Evolutionary conservation across 1,139 yeast species (phyloP).

Genomic region (Debaryomyces nepalensis): DNA sequence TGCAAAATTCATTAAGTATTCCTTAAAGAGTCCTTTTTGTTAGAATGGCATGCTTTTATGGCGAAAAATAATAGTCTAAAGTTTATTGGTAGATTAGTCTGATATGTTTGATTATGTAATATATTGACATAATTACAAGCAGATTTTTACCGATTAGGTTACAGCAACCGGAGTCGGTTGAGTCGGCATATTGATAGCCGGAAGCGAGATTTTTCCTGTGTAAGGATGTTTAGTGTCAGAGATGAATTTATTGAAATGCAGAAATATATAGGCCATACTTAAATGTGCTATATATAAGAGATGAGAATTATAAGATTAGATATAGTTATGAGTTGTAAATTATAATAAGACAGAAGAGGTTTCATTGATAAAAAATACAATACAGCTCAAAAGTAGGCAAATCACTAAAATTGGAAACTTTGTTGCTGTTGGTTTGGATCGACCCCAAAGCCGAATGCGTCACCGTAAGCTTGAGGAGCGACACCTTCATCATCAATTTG

Average conservation of each 20-base stretch:
- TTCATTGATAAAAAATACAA: slow-evolving; percentile 3
- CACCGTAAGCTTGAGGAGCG: slow-evolving; percentile 83
- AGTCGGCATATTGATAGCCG: not conserved
- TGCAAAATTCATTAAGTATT: too few species aligned
- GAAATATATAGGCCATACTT: slow-evolving; percentile 7
- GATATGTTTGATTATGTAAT: not conserved
- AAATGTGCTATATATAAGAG: slow-evolving; percentile 9
- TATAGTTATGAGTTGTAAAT: not conserved
- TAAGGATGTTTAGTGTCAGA: not conserved
- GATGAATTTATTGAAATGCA: slow-evolving; percentile 10
- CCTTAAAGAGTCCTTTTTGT: too few species aligned
- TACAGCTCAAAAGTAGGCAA: not conserved
- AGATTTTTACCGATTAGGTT: not conserved
- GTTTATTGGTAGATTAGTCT: slow-evolving; percentile 1
- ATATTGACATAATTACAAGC: not conserved
- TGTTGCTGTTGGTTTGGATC: slow-evolving; percentile 48
- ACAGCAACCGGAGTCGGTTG: not conserved
- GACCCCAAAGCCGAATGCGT: slow-evolving; percentile 87
- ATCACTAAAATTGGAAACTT: slow-evolving; percentile 51
- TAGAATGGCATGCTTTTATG: slow-evolving; percentile 1
- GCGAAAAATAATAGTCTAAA: not conserved
- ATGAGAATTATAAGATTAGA: slow-evolving; percentile 6
- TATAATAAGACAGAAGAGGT: too few species aligned
- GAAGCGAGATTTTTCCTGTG: not conserved
- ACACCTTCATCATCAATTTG: slow-evolving; percentile 76